These are phyloP conservation scores for Podospora pseudocomata DNA, from an alignment of 495 filamentous ascomycete genomes.

Conservation along the genomic window DNA sequence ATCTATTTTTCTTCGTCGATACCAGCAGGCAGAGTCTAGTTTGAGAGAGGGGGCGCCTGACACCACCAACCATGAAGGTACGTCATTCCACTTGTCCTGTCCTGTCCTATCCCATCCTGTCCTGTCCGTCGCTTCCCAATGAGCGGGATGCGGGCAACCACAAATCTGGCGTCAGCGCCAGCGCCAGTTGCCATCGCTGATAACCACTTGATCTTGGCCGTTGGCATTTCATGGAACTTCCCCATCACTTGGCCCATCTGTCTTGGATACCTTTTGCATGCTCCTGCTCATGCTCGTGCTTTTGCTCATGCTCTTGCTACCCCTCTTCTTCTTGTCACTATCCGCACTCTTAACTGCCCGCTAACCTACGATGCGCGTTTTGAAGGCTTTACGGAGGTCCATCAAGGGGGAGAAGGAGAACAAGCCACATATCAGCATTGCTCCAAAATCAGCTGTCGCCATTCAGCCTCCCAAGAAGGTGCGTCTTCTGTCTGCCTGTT, in stretches of 20 bases:
- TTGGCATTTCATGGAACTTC: neutral
- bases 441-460: slow-evolving; percentile 88
- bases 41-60: slow-evolving; percentile 24
- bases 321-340: neutral
- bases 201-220: neutral
- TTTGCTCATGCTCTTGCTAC: slow-evolving; percentile 1
- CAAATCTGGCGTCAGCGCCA: slow-evolving; percentile 11
- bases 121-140: slow-evolving; percentile 21
- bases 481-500: slow-evolving; percentile 32
- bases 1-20: slow-evolving; percentile 11
- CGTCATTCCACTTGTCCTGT: slow-evolving; percentile 36
- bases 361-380: slow-evolving; percentile 40
- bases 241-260: slow-evolving; percentile 3
- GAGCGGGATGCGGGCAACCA: slow-evolving; percentile 11
- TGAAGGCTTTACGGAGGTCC: slow-evolving; percentile 76
- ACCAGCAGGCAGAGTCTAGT: slow-evolving; percentile 5
- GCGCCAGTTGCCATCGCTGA: slow-evolving; percentile 8
- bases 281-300: neutral
- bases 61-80: slow-evolving; percentile 46
- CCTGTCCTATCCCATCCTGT: slow-evolving; percentile 15
- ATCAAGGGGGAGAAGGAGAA: slow-evolving; percentile 82
- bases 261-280: neutral
- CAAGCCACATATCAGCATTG: slow-evolving; percentile 78
- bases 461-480: slow-evolving; percentile 98
- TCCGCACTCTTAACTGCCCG: slow-evolving; percentile 4